Base-by-base conservation (phyloP, 345 rosid species). In the Carallia brachiata region DNA sequence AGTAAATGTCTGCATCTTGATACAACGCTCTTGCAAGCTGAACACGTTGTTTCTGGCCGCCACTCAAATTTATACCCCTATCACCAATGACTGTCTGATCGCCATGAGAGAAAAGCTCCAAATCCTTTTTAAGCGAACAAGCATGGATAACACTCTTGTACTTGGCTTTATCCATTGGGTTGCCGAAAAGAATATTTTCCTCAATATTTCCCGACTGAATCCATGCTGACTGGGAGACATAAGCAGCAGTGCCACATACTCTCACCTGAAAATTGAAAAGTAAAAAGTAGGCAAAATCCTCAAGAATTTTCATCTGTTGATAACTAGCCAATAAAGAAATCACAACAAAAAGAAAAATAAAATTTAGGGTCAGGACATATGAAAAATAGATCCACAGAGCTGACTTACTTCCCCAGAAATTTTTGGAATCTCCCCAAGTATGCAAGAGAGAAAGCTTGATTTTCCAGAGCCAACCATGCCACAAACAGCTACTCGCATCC, bases 51-150 rank as follows among this genome's bases (percentile, higher is more conserved):
- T 96, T 96, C 84, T 96, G 99, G 31, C 99, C 99, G 59, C 99
- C 99, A 52, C 99, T 95, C 80, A 95, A 81, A 77, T 95, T 95
- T 77, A 95, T 95, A 70, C 99, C 99, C 84, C 99, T 88, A 55
- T 96, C 99, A n/a, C 99, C 99, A 71, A 96, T 92, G 56, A 96
- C 90, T 44, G 99, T 96, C 73, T 96, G 99, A 80, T 96, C 98
- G 34, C 98, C 99, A 76, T 96, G 97, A 56, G 99, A 90, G 87
- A 96, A 89, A 69, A 90, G 98, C 75, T 92, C 98, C 73, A 96
- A 80, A 82, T 96, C 98, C 75, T 92, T 96, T 82, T 96, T 90
- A 47, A 96, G 77, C 30, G 98, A 87, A 82, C 99, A 96, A 34
- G 97, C 98, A 84, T 92, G 91, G 70, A 96, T 84, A 66, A 88